These are phyloP conservation scores for Capsicum rhomboideum DNA, from an alignment of 257 asterid genomes.

Conservation along the genomic window DNA sequence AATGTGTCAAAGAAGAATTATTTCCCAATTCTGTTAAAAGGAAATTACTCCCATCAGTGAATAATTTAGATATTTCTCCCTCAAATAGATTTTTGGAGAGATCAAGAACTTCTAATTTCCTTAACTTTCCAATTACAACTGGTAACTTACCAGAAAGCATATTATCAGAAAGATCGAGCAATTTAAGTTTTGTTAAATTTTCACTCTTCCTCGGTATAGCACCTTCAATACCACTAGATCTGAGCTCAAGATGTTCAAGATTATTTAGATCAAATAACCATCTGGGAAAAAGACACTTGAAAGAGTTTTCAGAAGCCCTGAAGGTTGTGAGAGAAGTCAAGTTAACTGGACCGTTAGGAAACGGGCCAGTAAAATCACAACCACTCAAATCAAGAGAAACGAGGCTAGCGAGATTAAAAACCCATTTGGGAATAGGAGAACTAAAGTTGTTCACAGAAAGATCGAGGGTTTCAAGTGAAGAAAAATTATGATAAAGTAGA, in stretches of 20 bases:
- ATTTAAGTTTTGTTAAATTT: not conserved
- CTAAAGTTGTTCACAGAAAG: not conserved
- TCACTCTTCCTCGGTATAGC: not conserved
- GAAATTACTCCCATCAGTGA: conserved; percentile 8
- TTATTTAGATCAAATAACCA: conserved; percentile 37
- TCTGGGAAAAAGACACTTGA: conserved; percentile 31
- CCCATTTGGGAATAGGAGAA: not conserved
- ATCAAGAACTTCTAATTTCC: not conserved
- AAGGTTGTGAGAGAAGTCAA: conserved; percentile 20
- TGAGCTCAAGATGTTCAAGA: too few relatives aligned
- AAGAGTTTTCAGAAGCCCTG: conserved; percentile 17
- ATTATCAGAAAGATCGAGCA: conserved; percentile 1
- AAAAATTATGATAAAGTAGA: not conserved
- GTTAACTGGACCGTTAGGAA: conserved; percentile 33
- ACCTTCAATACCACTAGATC: too few relatives aligned
- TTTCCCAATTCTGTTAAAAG: not conserved
- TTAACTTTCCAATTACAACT: conserved; percentile 1
- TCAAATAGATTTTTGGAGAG: not conserved
- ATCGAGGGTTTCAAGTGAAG: not conserved
- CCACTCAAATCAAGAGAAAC: conserved; percentile 7
- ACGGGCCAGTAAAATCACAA: conserved; percentile 29
- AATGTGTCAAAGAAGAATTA: not conserved
- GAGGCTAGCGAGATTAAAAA: not conserved
- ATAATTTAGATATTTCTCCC: conserved; percentile 14
- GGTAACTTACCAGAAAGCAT: conserved; percentile 20